These are phyloP conservation scores for Tolypocladium ophioglossoides DNA, from an alignment of 2,329 filamentous ascomycete species.

Conservation along the genomic window DNA sequence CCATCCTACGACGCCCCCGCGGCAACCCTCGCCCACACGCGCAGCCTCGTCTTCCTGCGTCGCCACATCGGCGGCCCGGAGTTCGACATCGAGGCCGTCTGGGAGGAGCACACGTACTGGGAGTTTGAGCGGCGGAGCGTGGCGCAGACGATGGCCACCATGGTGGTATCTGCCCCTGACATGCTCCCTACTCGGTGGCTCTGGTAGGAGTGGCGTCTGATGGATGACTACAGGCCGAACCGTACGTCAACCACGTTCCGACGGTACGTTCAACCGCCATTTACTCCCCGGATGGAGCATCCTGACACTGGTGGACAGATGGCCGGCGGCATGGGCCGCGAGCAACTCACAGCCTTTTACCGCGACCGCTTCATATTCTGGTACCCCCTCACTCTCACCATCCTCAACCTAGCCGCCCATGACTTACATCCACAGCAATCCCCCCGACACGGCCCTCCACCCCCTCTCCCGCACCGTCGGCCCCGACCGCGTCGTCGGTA, in stretches of 20 bases:
- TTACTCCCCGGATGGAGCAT: not conserved
- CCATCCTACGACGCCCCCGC: conserved; percentile 37
- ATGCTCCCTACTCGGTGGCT: too few species aligned
- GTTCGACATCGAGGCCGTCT: conserved; percentile 66
- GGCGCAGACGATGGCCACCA: conserved; percentile 63
- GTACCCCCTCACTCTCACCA: not conserved
- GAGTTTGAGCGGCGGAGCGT: conserved; percentile 60
- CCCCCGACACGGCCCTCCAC: conserved; percentile 51
- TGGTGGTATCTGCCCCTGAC: conserved; percentile 42
- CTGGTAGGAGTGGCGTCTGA: too few species aligned
- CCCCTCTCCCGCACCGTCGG: conserved; percentile 60
- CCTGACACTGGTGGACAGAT: conserved; percentile 18
- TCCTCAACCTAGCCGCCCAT: too few species aligned
- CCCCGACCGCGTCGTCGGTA: conserved; percentile 50
- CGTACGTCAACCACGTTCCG: conserved; percentile 67
- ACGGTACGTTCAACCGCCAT: conserved; percentile 33
- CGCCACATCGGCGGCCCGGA: conserved; percentile 50
- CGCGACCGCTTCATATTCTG: conserved; percentile 59
- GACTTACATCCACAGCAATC: conserved; percentile 37
- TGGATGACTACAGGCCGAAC: conserved; percentile 29
- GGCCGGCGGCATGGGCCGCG: conserved; percentile 58
- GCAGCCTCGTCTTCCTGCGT: conserved; percentile 54
- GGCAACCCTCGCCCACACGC: conserved; percentile 53
- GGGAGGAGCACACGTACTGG: conserved; percentile 64
- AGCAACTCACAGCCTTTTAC: conserved; percentile 56